A percentile compares a stretch with the other conserved stretches of the same genome.
These are phyloP conservation scores for Tolypocladium inflatum DNA, from an alignment of 2,329 filamentous ascomycete species.

Conservation along the genomic window DNA sequence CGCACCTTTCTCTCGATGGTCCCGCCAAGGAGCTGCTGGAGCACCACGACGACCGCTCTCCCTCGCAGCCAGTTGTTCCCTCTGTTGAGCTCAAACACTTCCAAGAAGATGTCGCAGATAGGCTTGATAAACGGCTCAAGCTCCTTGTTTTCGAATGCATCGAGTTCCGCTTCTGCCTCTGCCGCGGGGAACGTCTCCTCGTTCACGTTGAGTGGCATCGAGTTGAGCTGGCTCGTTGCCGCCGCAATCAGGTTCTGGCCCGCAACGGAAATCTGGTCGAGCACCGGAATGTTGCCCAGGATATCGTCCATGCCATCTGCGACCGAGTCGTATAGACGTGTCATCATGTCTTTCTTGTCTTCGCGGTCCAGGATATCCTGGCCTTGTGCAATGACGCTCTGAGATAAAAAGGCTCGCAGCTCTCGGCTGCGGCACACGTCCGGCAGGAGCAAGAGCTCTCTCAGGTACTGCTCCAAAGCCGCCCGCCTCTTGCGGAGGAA, in stretches of 20 bases:
- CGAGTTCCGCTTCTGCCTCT: slow-evolving; percentile 88
- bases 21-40: slow-evolving; percentile 90
- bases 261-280: slow-evolving; percentile 87
- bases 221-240: slow-evolving; percentile 54
- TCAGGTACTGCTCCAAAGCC: slow-evolving; percentile 77
- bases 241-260: slow-evolving; percentile 85
- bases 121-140: slow-evolving; percentile 95
- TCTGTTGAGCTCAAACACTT: slow-evolving; percentile 87
- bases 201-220: slow-evolving; percentile 39
- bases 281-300: slow-evolving; percentile 85
- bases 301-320: slow-evolving; percentile 98
- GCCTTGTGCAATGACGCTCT: slow-evolving; percentile 64
- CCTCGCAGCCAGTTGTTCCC: slow-evolving; percentile 97
- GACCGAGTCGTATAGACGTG: slow-evolving; percentile 90
- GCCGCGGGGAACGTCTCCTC: slow-evolving; percentile 45
- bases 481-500: slow-evolving; percentile 83
- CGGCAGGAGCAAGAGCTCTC: slow-evolving; percentile 72
- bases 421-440: slow-evolving; percentile 93
- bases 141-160: slow-evolving; percentile 84
- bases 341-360: slow-evolving; percentile 79
- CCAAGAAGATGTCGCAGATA: slow-evolving; percentile 94
- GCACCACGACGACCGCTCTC: slow-evolving; percentile 86
- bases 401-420: slow-evolving; percentile 83
- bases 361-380: slow-evolving; percentile 48
- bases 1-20: slow-evolving; percentile 94